phyloP scores from a whole-genome alignment of 768 basidiomycete genomes.

The Leccinum ochraceum region DNA sequence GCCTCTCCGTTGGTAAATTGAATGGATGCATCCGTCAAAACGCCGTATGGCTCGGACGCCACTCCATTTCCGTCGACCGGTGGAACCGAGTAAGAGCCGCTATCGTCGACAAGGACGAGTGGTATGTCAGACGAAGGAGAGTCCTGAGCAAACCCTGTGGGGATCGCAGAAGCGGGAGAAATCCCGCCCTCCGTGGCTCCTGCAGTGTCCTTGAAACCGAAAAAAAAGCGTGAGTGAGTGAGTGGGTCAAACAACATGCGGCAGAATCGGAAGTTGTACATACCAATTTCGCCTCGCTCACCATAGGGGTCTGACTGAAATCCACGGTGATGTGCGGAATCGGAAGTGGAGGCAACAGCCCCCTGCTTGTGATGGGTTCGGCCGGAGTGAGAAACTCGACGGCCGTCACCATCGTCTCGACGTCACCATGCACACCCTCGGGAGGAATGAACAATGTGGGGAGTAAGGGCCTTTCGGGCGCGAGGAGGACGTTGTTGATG shows the following conservation, averaged over 20 bases:
- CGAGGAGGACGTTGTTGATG: slow-evolving; percentile 65
- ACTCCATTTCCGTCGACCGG: slow-evolving; percentile 13
- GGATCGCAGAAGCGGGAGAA: slow-evolving; percentile 7
- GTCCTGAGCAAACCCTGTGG: slow-evolving; percentile 3
- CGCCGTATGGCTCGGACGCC: slow-evolving; percentile 6
- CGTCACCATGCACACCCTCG: slow-evolving; percentile 10
- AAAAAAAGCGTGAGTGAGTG: neutral
- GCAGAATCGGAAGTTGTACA: neutral
- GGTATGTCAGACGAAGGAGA: slow-evolving; percentile 17
- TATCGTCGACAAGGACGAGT: slow-evolving; percentile 42
- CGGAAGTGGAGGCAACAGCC: slow-evolving; percentile 10
- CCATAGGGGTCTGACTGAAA: slow-evolving; percentile 32
- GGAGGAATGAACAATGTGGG: slow-evolving; percentile 4
- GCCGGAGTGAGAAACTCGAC: slow-evolving; percentile 19
- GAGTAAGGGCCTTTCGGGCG: slow-evolving; percentile 47
- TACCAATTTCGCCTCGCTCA: slow-evolving; percentile 23
- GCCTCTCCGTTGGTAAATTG: slow-evolving; percentile 5
- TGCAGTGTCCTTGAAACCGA: slow-evolving; percentile 24
- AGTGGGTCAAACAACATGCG: neutral
- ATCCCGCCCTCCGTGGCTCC: slow-evolving; percentile 20
- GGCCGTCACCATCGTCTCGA: slow-evolving; percentile 30
- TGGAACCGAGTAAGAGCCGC: slow-evolving; percentile 15
- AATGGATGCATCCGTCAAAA: slow-evolving; percentile 25
- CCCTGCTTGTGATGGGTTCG: slow-evolving; percentile 14
- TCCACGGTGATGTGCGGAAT: slow-evolving; percentile 23